phyloP scores from a whole-genome alignment of 768 basidiomycete genomes.

The Rhizopogon vulgaris region DNA sequence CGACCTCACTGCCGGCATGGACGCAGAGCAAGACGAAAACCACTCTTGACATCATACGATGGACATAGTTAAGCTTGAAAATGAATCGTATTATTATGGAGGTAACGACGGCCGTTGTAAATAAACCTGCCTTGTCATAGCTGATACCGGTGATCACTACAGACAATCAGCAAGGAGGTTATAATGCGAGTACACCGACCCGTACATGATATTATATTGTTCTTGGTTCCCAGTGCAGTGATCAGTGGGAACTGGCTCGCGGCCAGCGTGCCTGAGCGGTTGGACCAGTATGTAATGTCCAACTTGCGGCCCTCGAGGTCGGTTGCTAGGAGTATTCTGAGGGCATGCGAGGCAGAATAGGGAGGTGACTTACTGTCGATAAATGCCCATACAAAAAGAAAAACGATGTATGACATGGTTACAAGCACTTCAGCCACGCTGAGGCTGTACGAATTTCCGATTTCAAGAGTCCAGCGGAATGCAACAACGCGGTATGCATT shows the following conservation, averaged over 20 bases:
- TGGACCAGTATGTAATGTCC: constrained; percentile 18
- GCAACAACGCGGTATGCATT: no score
- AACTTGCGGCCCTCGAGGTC: constrained; percentile 14
- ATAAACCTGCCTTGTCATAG: constrained; percentile 34
- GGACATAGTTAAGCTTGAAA: constrained; percentile 27
- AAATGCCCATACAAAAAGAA: constrained; percentile 13
- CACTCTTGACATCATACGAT: constrained; percentile 22
- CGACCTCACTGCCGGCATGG: constrained; percentile 38
- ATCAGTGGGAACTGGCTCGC: constrained; percentile 48
- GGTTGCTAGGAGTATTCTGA: constrained; percentile 12
- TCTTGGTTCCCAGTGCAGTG: constrained; percentile 16
- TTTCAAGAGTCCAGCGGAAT: no score
- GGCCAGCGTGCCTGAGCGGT: constrained; percentile 39
- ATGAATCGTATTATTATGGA: not conserved
- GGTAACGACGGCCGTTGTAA: not conserved
- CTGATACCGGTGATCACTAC: constrained; percentile 50
- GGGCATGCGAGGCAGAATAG: not conserved
- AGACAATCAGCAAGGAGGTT: not conserved
- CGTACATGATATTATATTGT: constrained; percentile 34
- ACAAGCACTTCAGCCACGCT: constrained; percentile 37
- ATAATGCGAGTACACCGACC: not conserved
- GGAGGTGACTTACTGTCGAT: not conserved
- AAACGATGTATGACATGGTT: constrained; percentile 37
- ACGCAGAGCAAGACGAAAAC: constrained; percentile 21
- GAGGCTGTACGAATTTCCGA: constrained; percentile 31